Conservation (phyloP, 1,284 basidiomycete genomes). For the Neotropicomus parvogracilis region DNA sequence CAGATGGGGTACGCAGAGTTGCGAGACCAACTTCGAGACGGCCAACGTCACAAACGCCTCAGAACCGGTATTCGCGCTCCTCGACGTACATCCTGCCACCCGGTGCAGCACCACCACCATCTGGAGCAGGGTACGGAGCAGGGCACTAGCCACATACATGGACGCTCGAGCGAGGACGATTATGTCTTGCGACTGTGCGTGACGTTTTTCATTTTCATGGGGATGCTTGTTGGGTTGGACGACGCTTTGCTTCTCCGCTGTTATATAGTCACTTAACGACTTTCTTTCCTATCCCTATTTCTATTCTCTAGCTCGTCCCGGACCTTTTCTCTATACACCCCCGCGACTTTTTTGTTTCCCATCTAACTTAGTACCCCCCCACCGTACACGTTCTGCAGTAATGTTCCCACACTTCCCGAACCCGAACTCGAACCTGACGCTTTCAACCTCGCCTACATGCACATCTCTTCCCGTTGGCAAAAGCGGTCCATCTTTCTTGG, state of each 20-base stretch:
- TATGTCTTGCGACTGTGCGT: neutral
- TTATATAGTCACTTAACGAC: conserved; percentile 15
- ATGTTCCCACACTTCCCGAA: neutral
- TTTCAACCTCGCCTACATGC: neutral
- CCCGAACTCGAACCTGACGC: neutral
- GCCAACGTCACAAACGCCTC: conserved; percentile 58
- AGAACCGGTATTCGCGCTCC: conserved; percentile 69
- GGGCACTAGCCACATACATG: conserved; percentile 14
- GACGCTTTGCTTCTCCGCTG: conserved; percentile 4
- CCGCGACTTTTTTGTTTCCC: neutral
- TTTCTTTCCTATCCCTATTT: neutral
- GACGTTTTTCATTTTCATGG: neutral
- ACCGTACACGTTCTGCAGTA: neutral
- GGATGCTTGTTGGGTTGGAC: conserved; percentile 16
- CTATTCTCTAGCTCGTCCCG: conserved; percentile 3
- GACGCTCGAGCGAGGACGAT: conserved; percentile 7
- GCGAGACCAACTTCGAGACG: conserved; percentile 51
- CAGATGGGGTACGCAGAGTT: conserved; percentile 71
- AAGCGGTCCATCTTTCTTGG: neutral
- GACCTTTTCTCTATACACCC: neutral
- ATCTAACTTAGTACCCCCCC: neutral
- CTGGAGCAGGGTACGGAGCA: conserved; percentile 31
- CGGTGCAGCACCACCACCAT: conserved; percentile 67
- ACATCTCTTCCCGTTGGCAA: neutral
- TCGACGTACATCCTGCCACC: conserved; percentile 60